Evolutionary conservation across 75 land plant species (phyloP).

Genomic region (Cunninghamia lanceolata): DNA sequence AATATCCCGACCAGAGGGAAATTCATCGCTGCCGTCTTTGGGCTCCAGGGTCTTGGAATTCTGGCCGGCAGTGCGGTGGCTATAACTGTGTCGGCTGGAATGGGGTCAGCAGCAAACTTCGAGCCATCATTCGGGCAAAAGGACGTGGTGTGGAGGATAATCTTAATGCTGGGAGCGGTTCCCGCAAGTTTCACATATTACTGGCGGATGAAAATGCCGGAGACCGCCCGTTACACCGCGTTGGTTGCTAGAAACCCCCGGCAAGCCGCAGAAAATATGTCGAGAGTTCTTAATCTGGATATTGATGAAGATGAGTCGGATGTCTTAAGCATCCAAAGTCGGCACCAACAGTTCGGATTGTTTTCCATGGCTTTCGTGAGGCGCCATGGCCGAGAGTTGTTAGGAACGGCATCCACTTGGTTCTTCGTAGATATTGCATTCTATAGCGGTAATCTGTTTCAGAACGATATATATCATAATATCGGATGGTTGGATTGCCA

Average conservation of each 20-base stretch:
- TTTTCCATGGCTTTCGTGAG: conserved; percentile 34
- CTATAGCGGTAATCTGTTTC: too few species aligned
- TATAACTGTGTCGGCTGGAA: too few species aligned
- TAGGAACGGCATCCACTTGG: conserved; percentile 25
- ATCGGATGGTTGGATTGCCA: neutral
- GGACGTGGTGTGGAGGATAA: neutral
- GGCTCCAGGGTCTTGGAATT: too few species aligned
- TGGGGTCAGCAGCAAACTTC: too few species aligned
- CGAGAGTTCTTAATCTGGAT: neutral
- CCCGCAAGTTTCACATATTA: conserved; percentile 27
- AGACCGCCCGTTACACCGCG: conserved; percentile 58
- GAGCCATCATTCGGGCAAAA: neutral
- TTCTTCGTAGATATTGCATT: too few species aligned
- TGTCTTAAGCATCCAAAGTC: neutral
- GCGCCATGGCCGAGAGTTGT: conserved; percentile 40
- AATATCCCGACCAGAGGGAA: too few species aligned
- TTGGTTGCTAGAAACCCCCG: conserved; percentile 29
- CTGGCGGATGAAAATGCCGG: conserved; percentile 60
- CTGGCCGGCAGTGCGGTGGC: too few species aligned
- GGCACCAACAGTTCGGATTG: conserved; percentile 10
- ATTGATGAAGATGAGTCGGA: neutral
- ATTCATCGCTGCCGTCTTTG: too few species aligned
- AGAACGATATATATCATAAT: conserved; percentile 14
- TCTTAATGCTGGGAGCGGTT: conserved; percentile 12
- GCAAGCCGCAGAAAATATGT: neutral